Evolutionary conservation across 1,139 yeast genomes (phyloP).

Genomic region (Debaryomycetaceae sp.): DNA sequence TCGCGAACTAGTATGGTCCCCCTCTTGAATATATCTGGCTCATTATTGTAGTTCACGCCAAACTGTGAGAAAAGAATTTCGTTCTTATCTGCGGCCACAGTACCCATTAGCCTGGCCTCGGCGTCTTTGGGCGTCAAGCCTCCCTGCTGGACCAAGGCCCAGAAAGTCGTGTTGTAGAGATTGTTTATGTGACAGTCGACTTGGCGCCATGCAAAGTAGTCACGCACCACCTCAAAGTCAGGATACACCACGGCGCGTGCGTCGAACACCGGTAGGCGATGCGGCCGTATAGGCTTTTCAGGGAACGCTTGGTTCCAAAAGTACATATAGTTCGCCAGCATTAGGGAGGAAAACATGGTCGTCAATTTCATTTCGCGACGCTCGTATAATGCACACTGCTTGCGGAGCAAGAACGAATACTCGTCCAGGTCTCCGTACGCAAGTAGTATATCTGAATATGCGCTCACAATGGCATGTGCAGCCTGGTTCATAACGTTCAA

Average conservation of each 20-base stretch:
- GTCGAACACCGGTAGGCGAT: slow-evolving; percentile 75
- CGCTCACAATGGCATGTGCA: slow-evolving; percentile 53
- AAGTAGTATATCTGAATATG: slow-evolving; percentile 59
- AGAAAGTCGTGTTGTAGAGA: slow-evolving; percentile 83
- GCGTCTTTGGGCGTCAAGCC: slow-evolving; percentile 67
- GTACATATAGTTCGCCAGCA: slow-evolving; percentile 63
- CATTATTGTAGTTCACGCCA: slow-evolving; percentile 82
- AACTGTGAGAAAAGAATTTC: slow-evolving; percentile 72
- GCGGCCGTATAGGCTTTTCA: slow-evolving; percentile 21
- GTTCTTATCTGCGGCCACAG: slow-evolving; percentile 74
- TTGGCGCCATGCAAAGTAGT: slow-evolving; percentile 90
- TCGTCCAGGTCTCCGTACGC: slow-evolving; percentile 97
- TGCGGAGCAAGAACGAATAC: slow-evolving; percentile 67
- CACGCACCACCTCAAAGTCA: slow-evolving; percentile 44
- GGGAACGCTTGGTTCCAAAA: slow-evolving; percentile 59
- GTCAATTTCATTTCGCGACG: slow-evolving; percentile 72
- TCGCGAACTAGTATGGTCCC: slow-evolving; percentile 70
- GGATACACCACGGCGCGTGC: slow-evolving; percentile 89
- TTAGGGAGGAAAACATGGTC: slow-evolving; percentile 71
- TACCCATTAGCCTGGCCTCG: slow-evolving; percentile 61
- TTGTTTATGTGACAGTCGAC: slow-evolving; percentile 96
- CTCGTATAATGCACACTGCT: slow-evolving; percentile 58
- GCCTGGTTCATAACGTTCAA: slow-evolving; percentile 71
- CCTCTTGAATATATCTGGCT: slow-evolving; percentile 76
- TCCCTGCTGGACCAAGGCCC: slow-evolving; percentile 75